Evolutionary conservation across 345 rosid species (phyloP), one percentile per base, ranked within the genome.

Genomic region (Boechera retrofracta): DNA sequence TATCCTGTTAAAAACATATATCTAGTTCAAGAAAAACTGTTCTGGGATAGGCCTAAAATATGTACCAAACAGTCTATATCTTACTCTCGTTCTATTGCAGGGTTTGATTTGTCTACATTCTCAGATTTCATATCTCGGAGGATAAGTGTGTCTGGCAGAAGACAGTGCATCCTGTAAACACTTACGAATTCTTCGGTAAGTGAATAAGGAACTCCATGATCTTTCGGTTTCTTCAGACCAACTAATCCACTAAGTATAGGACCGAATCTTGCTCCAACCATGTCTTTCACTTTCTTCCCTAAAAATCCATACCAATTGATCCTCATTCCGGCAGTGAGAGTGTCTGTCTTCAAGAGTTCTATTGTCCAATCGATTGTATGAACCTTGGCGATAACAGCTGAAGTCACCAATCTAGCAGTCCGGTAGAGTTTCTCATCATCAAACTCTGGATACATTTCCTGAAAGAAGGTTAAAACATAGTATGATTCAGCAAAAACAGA

Each of bases 341-440:
- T 88, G 48, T 88, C 88, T 2, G 92, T 91, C 76, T 82, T 91
- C 33, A 88, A 76, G 42, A 91, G 92, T 65, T 91, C 89, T 26
- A 89, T 83, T 1, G 93, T 91, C 97, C 94, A 89, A 67, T 91
- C 97, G 32, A 91, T 91, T 28, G 94, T 91, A 82, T 91, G 97
- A 74, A 91, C 79, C 72, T 91, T 91, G n/a, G 93, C 97, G 58
- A 91, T 87, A 32, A 88, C 88, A 10, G 97, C 92, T 3, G 93
- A 85, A 60, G 93, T 89, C 73, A 91, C 94, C 45, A 91, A 62
- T 69, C 94, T 89, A 2, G 92, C 92, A 38, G 82, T 71, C 32
- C 84, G 79, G 62, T 86, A 89, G 1, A 91, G 87, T 85, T 76
- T 84, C 80, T 88, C 91, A 12, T 91, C 94, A 61, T 86, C 89